phyloP scores from a whole-genome alignment of 2,329 filamentous ascomycete genomes.

The Fusarium sublunatum region DNA sequence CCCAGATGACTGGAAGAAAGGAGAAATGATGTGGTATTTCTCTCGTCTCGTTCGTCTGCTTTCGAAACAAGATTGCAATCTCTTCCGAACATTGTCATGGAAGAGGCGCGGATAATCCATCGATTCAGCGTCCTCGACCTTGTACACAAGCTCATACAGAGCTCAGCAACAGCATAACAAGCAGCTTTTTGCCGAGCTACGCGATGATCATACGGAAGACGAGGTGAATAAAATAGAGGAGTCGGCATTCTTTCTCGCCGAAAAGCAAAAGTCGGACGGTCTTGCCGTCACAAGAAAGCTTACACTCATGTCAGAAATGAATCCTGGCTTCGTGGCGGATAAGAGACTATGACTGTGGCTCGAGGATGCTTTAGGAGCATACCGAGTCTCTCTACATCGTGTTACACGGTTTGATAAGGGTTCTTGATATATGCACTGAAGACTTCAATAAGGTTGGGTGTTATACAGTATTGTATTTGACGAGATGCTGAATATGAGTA shows the following conservation, averaged over 20 bases:
- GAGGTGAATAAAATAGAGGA: neutral
- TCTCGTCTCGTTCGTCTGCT: slow-evolving; percentile 28
- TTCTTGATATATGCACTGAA: too few species aligned
- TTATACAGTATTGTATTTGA: too few species aligned
- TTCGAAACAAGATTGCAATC: slow-evolving; percentile 27
- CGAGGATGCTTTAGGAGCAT: neutral
- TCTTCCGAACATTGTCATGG: slow-evolving; percentile 29
- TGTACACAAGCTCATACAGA: slow-evolving; percentile 23
- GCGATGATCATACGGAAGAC: slow-evolving; percentile 20
- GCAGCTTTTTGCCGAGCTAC: slow-evolving; percentile 19
- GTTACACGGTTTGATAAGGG: too few species aligned
- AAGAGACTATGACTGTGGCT: too few species aligned
- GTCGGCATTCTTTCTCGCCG: too few species aligned
- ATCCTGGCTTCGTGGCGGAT: slow-evolving; percentile 6
- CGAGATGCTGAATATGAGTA: too few species aligned
- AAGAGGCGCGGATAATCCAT: slow-evolving; percentile 14
- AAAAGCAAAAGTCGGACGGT: too few species aligned
- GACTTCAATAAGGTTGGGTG: too few species aligned
- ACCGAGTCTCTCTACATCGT: too few species aligned
- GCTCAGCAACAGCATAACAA: slow-evolving; percentile 9
- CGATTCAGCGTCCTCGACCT: neutral
- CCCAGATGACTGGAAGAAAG: slow-evolving; percentile 8
- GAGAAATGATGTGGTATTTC: slow-evolving; percentile 30
- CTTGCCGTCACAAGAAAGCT: too few species aligned
- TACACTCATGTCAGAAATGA: too few species aligned